Evolutionary conservation across 208 protist species (phyloP).

Genomic region (Wallacemonas sp.): DNA sequence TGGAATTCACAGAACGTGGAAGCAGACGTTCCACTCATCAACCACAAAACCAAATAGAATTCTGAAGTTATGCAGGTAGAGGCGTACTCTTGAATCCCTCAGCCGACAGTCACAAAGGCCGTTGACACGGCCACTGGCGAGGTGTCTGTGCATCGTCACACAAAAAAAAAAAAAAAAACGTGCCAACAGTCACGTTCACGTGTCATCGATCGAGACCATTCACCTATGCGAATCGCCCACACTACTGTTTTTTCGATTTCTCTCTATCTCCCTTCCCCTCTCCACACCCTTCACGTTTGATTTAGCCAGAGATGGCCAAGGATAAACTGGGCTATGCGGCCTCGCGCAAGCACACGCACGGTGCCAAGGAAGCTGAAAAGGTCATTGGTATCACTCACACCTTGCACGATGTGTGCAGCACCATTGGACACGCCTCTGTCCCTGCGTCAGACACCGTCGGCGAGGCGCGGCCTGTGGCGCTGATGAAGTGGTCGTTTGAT

Average conservation of each 20-base stretch:
- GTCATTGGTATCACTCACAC: slow-evolving; percentile 68
- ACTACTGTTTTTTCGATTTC: neutral
- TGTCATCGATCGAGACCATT: too few species aligned
- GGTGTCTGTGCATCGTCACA: too few species aligned
- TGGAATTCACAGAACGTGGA: too few species aligned
- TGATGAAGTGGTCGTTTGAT: slow-evolving; percentile 90
- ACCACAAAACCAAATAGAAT: too few species aligned
- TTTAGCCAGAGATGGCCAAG: slow-evolving; percentile 53
- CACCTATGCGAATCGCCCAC: too few species aligned
- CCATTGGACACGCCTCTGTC: neutral
- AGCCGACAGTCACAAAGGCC: too few species aligned
- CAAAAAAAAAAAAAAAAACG: too few species aligned
- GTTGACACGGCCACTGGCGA: too few species aligned
- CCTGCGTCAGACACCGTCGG: neutral
- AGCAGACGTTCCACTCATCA: too few species aligned
- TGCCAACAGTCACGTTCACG: too few species aligned
- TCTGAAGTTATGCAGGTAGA: too few species aligned
- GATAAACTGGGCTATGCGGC: slow-evolving; percentile 59
- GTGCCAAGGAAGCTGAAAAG: slow-evolving; percentile 47
- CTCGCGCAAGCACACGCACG: slow-evolving; percentile 53
- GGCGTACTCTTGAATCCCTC: too few species aligned
- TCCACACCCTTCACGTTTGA: neutral
- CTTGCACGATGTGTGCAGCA: neutral
- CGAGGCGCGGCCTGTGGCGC: slow-evolving; percentile 42
- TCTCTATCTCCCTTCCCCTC: neutral